phyloP scores from a whole-genome alignment of 495 filamentous ascomycete genomes.

The Parathielavia hyrcaniae region DNA sequence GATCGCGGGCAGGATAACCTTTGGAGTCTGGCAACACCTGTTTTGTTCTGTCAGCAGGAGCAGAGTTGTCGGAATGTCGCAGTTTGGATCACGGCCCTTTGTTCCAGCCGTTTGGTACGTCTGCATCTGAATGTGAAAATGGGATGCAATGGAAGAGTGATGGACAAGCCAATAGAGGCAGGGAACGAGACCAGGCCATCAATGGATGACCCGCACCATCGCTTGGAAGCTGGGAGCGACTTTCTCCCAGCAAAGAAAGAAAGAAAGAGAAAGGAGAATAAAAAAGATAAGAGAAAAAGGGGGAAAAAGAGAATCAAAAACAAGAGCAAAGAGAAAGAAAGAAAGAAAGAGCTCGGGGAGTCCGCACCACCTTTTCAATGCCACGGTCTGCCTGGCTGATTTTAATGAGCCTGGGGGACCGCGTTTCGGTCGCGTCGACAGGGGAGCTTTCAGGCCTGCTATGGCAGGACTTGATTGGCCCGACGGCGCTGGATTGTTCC shows the following conservation, averaged over 20 bases:
- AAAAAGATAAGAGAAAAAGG: conserved; percentile 30
- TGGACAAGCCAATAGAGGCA: too few relatives aligned
- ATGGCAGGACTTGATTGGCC: neutral
- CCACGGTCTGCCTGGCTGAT: conserved; percentile 12
- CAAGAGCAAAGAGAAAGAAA: conserved; percentile 43
- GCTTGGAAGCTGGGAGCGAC: too few relatives aligned
- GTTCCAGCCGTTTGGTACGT: too few relatives aligned
- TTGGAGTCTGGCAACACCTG: too few relatives aligned
- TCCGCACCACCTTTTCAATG: conserved; percentile 22
- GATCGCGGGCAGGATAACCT: too few relatives aligned
- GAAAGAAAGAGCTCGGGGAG: conserved; percentile 31
- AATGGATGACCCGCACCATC: too few relatives aligned
- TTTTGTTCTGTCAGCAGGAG: too few relatives aligned
- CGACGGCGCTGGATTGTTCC: neutral
- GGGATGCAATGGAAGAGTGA: too few relatives aligned
- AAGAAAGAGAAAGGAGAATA: conserved; percentile 39
- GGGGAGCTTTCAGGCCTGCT: neutral
- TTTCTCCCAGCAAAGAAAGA: conserved; percentile 28
- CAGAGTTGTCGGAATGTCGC: too few relatives aligned
- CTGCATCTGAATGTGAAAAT: too few relatives aligned
- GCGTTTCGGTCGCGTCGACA: conserved; percentile 16
- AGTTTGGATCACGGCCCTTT: too few relatives aligned
- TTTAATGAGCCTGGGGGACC: neutral
- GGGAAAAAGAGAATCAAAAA: conserved; percentile 37
- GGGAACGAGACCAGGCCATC: neutral